Percentiles rank a stretch among this genome's conserved stretches.
Evolutionary conservation across 73 alveolate genomes (phyloP).

Genomic region (Tetrahymena thermophila): DNA sequence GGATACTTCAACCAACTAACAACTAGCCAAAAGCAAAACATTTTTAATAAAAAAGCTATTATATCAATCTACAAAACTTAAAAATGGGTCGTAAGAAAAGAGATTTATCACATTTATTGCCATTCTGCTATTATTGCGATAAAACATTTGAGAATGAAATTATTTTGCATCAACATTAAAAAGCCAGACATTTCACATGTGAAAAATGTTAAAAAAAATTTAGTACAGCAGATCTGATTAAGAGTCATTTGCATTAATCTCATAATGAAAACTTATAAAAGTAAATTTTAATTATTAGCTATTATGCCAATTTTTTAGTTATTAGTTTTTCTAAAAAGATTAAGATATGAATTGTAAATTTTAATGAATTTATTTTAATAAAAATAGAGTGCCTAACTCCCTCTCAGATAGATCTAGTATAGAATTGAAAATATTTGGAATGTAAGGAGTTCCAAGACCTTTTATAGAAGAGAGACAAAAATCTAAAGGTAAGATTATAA

Average conservation of each 20-base stretch:
- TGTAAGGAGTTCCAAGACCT: constrained; percentile 98
- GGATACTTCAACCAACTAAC: not conserved
- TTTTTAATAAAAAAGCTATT: not conserved
- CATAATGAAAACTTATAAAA: constrained; percentile 26
- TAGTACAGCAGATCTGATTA: constrained; percentile 92
- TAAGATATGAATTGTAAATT: not conserved
- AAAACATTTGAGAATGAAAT: constrained; percentile 92
- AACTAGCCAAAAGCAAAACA: not conserved
- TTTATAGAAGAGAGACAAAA: constrained; percentile 78
- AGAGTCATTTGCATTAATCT: constrained; percentile 63
- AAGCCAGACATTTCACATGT: constrained; percentile 97
- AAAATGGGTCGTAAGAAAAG: constrained; percentile 97
- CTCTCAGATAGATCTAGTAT: constrained; percentile 94
- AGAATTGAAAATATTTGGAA: constrained; percentile 96
- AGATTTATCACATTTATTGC: constrained; percentile 85
- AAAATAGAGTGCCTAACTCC: constrained; percentile 96
- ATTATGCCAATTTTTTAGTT: not conserved
- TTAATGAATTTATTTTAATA: no score
- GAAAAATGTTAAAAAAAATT: constrained; percentile 84
- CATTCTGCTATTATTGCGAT: constrained; percentile 98
- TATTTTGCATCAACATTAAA: constrained; percentile 94
- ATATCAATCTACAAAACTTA: not conserved
- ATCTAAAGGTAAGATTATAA: constrained; percentile 26
- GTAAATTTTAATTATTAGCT: not conserved
- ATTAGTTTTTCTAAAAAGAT: not conserved